Base-by-base conservation (phyloP, 2,329 filamentous ascomycete genomes). In the Xenosphaeropsis pyriputrescens region DNA sequence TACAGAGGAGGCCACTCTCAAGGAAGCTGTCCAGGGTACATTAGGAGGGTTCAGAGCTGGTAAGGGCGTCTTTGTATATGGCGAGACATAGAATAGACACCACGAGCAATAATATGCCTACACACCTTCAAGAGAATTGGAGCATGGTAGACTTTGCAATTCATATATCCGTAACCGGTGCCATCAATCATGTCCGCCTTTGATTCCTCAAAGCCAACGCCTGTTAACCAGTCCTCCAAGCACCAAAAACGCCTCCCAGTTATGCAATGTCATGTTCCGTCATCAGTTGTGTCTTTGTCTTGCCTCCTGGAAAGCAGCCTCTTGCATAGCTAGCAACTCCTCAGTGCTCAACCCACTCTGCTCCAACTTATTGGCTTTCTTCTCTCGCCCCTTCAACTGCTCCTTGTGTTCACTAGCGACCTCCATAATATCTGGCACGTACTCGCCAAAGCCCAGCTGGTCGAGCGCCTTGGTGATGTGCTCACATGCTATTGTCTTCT, bases 401-500 rank as follows among this genome's bases (percentile, higher is more conserved):
- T 93, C 86, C 60, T 93, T 95, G 58, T 95, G 91, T 54, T 93
- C 84, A 39, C 79, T 79, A 2, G 88, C 88, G 8, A 91, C 85
- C 47, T 85, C 83, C 39, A 86, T 63, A 11, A 98, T 85, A 42
- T 88, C 83, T 13, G 80, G 75, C 6, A 98, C 83, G 54, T 96
- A 98, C 50, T 94, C 86, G 8, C 78, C 72, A 57, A 96, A 98
- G 2, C 89, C 91, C 15, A 98, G 73, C 51, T 93, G 84, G 50
- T 89, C 83, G 32, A 98, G 71, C 1, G 91, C 91, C 54, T 89
- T 89, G 54, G 89, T 93, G 51, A 98, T 93, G 63, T 98, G 91
- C 53, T 98, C 91, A 58, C 85, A 93, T 11, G 89, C 89, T 50
- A 98, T 98, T 4, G 91, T 98, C 71, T 98, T 98, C 67, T 98